A percentile compares a stretch with the other conserved stretches of the same genome.
Evolutionary conservation across 352 stramenopile species (phyloP).

Genomic region (Globisporangium paroecandrum): DNA sequence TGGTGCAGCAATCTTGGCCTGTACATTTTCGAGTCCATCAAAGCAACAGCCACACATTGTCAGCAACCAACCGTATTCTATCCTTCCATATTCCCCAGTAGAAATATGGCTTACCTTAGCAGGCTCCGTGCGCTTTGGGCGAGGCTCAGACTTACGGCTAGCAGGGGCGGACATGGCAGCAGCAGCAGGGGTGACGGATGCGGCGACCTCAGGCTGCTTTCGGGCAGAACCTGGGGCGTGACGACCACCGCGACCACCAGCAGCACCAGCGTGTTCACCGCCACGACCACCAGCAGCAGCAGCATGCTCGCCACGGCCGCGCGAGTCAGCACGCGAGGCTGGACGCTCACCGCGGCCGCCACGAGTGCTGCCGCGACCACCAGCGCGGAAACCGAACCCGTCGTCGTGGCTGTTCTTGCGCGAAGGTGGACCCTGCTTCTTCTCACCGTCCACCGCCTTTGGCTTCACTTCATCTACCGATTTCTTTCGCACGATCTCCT

Average conservation of each 20-base stretch:
- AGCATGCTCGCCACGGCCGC: slow-evolving; percentile 38
- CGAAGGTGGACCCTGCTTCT: slow-evolving; percentile 13
- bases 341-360: slow-evolving; percentile 31
- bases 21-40: neutral
- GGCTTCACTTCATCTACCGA: slow-evolving; percentile 19
- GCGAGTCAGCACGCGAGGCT: slow-evolving; percentile 15
- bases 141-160: slow-evolving; percentile 43
- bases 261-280: slow-evolving; percentile 19
- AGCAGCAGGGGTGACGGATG: neutral
- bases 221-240: neutral
- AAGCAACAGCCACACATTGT: neutral
- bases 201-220: slow-evolving; percentile 25
- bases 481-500: slow-evolving; percentile 21
- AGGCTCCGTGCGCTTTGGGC: slow-evolving; percentile 45
- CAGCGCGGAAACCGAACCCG: slow-evolving; percentile 15
- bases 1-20: slow-evolving; percentile 45
- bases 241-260: slow-evolving; percentile 28
- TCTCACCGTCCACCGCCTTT: slow-evolving; percentile 33
- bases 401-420: slow-evolving; percentile 53
- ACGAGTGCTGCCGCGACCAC: slow-evolving; percentile 30
- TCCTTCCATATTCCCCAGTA: neutral
- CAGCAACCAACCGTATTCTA: neutral
- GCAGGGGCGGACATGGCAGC: slow-evolving; percentile 9
- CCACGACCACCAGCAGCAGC: slow-evolving; percentile 18
- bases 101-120: slow-evolving; percentile 27